Evolutionary conservation across 179 eudicot species (phyloP).

Genomic region (Actinidia chinensis): DNA sequence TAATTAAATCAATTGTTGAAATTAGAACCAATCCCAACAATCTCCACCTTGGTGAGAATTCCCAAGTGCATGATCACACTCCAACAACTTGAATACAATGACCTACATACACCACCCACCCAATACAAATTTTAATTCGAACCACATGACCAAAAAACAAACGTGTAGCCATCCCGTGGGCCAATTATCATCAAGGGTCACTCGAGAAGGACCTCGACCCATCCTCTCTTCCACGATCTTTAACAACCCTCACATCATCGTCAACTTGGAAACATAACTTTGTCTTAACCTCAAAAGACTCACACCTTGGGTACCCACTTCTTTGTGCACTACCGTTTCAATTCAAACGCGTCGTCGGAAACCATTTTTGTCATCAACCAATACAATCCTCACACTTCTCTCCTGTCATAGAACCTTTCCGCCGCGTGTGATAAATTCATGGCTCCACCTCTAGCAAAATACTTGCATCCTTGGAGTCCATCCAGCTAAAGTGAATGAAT

Average conservation of each 20-base stretch:
- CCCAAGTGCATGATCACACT: too few species aligned
- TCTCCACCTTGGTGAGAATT: not conserved
- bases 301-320: not conserved
- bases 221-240: not conserved
- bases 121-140: not conserved
- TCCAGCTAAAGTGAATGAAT: not conserved
- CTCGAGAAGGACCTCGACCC: not conserved
- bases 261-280: not conserved
- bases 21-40: too few species aligned
- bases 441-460: not conserved
- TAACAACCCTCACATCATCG: not conserved
- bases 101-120: too few species aligned
- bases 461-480: not conserved
- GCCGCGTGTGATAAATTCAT: not conserved
- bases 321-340: not conserved
- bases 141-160: not conserved
- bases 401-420: not conserved
- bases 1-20: too few species aligned
- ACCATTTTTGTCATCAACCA: not conserved
- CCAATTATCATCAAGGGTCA: not conserved
- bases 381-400: not conserved
- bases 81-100: too few species aligned
- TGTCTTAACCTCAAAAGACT: not conserved
- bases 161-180: not conserved
- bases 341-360: too few species aligned